Evolutionary conservation across 495 filamentous ascomycete genomes (phyloP).

Genomic region (Penicillium pancosmium): DNA sequence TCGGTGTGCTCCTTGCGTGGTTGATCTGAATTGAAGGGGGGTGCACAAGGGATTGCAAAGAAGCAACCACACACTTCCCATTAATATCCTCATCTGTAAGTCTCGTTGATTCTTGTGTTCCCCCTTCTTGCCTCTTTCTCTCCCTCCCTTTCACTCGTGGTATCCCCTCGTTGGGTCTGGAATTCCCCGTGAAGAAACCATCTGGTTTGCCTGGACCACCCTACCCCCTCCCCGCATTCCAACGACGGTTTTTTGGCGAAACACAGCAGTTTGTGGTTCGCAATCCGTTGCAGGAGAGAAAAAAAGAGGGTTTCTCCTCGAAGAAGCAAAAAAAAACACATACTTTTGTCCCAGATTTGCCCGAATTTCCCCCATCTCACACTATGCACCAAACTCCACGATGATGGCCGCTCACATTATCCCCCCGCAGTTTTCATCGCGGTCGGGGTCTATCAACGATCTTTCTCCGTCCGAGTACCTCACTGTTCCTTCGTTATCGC

Average conservation of each 20-base stretch:
- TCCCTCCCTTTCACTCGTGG: neutral
- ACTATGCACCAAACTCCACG: slow-evolving; percentile 11
- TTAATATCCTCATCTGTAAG: slow-evolving; percentile 17
- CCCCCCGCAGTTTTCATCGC: slow-evolving; percentile 32
- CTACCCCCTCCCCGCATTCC: slow-evolving; percentile 5
- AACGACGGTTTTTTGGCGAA: neutral
- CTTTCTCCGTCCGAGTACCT: slow-evolving; percentile 27
- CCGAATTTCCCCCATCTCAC: neutral
- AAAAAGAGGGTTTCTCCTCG: neutral
- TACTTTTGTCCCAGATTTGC: neutral
- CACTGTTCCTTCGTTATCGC: slow-evolving; percentile 19
- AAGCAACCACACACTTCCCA: slow-evolving; percentile 2
- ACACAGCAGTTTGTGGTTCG: slow-evolving; percentile 1
- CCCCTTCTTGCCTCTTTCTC: neutral
- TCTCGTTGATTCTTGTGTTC: neutral
- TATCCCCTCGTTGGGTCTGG: neutral
- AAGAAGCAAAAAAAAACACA: neutral
- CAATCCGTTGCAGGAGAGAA: neutral
- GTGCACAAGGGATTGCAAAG: slow-evolving; percentile 20
- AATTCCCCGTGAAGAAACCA: slow-evolving; percentile 4
- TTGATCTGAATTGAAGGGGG: slow-evolving; percentile 23
- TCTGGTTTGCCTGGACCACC: neutral
- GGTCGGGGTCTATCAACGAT: slow-evolving; percentile 28
- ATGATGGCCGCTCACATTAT: slow-evolving; percentile 42
- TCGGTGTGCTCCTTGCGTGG: slow-evolving; percentile 27